Evolutionary conservation across 768 basidiomycete genomes (phyloP).

Genomic region (Leccinum aurantiacum): DNA sequence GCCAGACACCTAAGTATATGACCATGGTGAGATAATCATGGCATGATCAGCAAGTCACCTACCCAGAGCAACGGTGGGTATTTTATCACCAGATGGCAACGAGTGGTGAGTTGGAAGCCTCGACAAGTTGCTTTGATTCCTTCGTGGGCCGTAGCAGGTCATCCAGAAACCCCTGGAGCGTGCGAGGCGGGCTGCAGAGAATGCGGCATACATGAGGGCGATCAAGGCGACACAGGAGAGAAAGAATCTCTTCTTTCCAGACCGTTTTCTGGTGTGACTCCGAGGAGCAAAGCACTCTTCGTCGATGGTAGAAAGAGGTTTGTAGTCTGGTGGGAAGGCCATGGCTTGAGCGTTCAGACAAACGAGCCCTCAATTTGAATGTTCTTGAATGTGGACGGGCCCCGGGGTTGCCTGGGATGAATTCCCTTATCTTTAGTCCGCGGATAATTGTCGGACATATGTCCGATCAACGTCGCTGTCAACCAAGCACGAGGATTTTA

Average conservation of each 20-base stretch:
- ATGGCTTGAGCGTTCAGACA: slow-evolving; percentile 6
- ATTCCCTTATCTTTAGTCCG: background rate
- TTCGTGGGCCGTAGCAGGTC: slow-evolving; percentile 20
- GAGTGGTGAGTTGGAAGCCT: slow-evolving; percentile 49
- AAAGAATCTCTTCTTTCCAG: slow-evolving; percentile 24
- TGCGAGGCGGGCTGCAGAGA: slow-evolving; percentile 21
- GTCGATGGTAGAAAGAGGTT: slow-evolving; percentile 25
- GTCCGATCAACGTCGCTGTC: no score
- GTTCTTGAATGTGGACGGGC: background rate
- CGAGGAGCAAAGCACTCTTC: background rate
- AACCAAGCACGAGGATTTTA: background rate
- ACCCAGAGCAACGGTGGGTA: slow-evolving; percentile 70
- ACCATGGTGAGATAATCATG: slow-evolving; percentile 3
- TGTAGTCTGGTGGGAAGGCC: slow-evolving; percentile 26
- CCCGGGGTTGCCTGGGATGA: background rate
- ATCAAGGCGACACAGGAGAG: slow-evolving; percentile 21
- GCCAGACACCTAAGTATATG: slow-evolving; percentile 55
- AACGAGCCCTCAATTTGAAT: background rate
- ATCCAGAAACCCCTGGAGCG: slow-evolving; percentile 22
- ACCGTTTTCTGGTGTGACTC: background rate
- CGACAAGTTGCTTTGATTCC: slow-evolving; percentile 22
- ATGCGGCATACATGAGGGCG: slow-evolving; percentile 24
- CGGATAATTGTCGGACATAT: no score
- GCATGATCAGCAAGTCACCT: slow-evolving; percentile 7
- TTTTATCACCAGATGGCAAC: slow-evolving; percentile 65